phyloP scores from a whole-genome alignment of 2,329 filamentous ascomycete species.

The Alternaria dauci region DNA sequence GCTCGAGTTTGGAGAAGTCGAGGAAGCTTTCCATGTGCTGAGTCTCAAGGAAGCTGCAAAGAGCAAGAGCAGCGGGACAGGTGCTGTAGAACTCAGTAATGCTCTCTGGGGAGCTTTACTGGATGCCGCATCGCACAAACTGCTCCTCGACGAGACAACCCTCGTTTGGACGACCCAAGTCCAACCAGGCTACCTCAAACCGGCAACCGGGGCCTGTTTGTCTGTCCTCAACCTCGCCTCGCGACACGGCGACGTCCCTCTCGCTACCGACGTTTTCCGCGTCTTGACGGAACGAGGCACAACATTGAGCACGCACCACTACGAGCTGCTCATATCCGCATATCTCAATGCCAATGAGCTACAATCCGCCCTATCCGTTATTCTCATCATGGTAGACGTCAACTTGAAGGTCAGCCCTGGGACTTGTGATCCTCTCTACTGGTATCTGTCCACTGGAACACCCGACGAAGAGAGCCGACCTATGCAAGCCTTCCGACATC shows the following conservation, averaged over 20 bases:
- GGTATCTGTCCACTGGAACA: constrained; percentile 61
- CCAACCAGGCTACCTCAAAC: constrained; percentile 65
- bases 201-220: constrained; percentile 70
- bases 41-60: constrained; percentile 48
- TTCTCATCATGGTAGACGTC: constrained; percentile 76
- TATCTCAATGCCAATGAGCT: constrained; percentile 71
- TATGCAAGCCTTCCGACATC: constrained; percentile 62
- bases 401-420: constrained; percentile 65
- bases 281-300: constrained; percentile 67
- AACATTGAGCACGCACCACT: constrained; percentile 72
- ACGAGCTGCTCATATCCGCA: constrained; percentile 78
- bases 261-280: constrained; percentile 76
- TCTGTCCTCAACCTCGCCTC: constrained; percentile 78
- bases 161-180: constrained; percentile 78
- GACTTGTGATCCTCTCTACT: constrained; percentile 71
- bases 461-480: constrained; percentile 53
- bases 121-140: constrained; percentile 73
- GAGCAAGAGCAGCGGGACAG: constrained; percentile 13
- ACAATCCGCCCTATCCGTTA: constrained; percentile 70
- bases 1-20: constrained; percentile 74
- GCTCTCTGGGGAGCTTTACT: constrained; percentile 75
- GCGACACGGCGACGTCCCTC: constrained; percentile 68
- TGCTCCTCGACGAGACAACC: constrained; percentile 70
- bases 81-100: constrained; percentile 53
- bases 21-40: constrained; percentile 77